phyloP scores from a whole-genome alignment of 371 early-diverging fungal species.

The Dipsacomyces acuminosporus region DNA sequence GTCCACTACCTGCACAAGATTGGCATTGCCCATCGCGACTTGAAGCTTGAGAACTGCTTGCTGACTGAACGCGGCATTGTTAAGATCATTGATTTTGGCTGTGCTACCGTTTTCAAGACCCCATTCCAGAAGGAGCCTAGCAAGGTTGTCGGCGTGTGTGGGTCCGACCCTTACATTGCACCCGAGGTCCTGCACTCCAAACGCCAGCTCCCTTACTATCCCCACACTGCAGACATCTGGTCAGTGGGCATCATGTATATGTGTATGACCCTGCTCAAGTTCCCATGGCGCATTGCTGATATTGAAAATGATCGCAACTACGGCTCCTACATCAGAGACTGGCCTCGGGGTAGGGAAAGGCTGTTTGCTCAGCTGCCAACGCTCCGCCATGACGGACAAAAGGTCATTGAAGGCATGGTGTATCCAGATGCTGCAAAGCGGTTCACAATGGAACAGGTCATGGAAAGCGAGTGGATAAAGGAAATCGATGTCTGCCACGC shows the following conservation, averaged over 20 bases:
- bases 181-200: slow-evolving; percentile 74
- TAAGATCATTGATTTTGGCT: slow-evolving; percentile 93
- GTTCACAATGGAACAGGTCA: slow-evolving; percentile 50
- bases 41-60: slow-evolving; percentile 87
- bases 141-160: slow-evolving; percentile 61
- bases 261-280: slow-evolving; percentile 68
- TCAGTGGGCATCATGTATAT: slow-evolving; percentile 74
- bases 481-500: slow-evolving; percentile 50
- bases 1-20: slow-evolving; percentile 65
- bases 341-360: slow-evolving; percentile 48
- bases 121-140: slow-evolving; percentile 68
- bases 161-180: slow-evolving; percentile 88
- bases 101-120: slow-evolving; percentile 70
- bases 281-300: slow-evolving; percentile 69
- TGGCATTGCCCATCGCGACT: slow-evolving; percentile 81
- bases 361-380: slow-evolving; percentile 46
- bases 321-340: slow-evolving; percentile 49
- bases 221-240: slow-evolving; percentile 71
- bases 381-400: slow-evolving; percentile 37
- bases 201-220: slow-evolving; percentile 54
- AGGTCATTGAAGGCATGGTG: slow-evolving; percentile 49
- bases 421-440: slow-evolving; percentile 53
- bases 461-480: slow-evolving; percentile 58
- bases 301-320: slow-evolving; percentile 57
- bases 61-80: slow-evolving; percentile 63